These are phyloP conservation scores for Entophlyctis luteolus DNA, from an alignment of 192 early-diverging fungal species.

Conservation along the genomic window DNA sequence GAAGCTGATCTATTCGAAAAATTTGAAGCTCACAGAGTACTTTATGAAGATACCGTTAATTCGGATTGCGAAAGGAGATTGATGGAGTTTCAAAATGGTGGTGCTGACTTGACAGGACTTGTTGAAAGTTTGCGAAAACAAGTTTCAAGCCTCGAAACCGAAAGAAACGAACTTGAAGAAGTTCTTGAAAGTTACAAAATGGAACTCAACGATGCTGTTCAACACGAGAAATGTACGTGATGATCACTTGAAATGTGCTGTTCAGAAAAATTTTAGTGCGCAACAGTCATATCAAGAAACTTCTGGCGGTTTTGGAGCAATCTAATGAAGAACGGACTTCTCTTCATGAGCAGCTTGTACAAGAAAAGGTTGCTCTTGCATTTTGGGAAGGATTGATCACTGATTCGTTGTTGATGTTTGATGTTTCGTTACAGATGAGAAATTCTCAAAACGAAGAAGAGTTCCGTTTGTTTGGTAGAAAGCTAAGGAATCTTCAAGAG, in stretches of 20 bases:
- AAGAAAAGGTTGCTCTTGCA: constrained; percentile 1
- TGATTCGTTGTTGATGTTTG: no score
- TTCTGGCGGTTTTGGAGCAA: constrained; percentile 12
- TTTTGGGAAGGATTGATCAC: no score
- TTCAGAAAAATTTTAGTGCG: background rate
- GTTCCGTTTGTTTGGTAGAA: constrained; percentile 31
- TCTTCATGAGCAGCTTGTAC: constrained; percentile 15
- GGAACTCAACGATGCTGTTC: constrained; percentile 6
- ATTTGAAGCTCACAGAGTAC: background rate
- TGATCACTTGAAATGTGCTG: background rate
- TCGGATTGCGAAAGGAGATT: background rate
- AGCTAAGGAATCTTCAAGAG: constrained; percentile 32
- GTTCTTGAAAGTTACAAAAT: background rate
- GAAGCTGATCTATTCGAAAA: background rate
- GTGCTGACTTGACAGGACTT: background rate
- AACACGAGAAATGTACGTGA: background rate
- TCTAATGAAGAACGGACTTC: constrained; percentile 7
- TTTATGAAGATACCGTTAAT: background rate
- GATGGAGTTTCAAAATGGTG: background rate
- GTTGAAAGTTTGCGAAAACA: background rate
- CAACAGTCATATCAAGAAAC: constrained; percentile 8
- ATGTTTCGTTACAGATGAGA: no score
- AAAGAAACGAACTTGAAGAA: background rate
- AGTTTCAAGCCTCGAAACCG: background rate
- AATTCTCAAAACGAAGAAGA: constrained; percentile 30